A percentile compares a stretch with the other conserved stretches of the same genome.
Evolutionary conservation across 2,329 filamentous ascomycete species (phyloP).

Genomic region (Cladosporium velox): DNA sequence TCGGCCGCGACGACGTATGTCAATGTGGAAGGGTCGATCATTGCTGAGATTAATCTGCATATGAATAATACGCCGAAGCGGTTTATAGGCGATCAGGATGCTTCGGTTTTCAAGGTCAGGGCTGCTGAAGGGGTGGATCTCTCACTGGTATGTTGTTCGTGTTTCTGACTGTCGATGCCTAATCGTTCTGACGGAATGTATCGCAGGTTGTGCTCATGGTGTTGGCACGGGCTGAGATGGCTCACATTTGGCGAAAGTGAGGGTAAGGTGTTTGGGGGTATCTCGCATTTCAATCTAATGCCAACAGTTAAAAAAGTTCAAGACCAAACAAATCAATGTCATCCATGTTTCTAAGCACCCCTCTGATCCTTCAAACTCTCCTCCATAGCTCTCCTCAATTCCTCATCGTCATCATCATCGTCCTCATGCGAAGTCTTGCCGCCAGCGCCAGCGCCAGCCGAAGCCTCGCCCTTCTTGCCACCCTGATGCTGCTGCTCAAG

Average conservation of each 20-base stretch:
- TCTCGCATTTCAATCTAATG: not conserved
- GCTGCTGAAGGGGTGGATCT: not conserved
- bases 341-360: not conserved
- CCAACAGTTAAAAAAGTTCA: not conserved
- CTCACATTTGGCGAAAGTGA: not conserved
- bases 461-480: constrained; percentile 21
- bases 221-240: not conserved
- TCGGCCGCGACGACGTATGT: no score
- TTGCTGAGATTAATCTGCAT: no score
- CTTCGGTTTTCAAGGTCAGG: not conserved
- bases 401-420: constrained; percentile 45
- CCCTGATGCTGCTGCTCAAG: constrained; percentile 61
- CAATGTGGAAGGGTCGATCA: no score
- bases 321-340: not conserved
- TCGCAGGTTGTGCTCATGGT: not conserved
- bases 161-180: not conserved
- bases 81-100: not conserved
- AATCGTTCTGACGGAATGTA: not conserved
- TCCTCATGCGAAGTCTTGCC: not conserved
- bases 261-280: not conserved
- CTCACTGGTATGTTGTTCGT: not conserved
- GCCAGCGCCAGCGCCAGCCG: constrained; percentile 6
- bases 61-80: not conserved
- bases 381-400: constrained; percentile 57
- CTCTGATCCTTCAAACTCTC: constrained; percentile 51